These are phyloP conservation scores for Sicyos baderoa DNA, from an alignment of 306 rosid species.

Conservation along the genomic window DNA sequence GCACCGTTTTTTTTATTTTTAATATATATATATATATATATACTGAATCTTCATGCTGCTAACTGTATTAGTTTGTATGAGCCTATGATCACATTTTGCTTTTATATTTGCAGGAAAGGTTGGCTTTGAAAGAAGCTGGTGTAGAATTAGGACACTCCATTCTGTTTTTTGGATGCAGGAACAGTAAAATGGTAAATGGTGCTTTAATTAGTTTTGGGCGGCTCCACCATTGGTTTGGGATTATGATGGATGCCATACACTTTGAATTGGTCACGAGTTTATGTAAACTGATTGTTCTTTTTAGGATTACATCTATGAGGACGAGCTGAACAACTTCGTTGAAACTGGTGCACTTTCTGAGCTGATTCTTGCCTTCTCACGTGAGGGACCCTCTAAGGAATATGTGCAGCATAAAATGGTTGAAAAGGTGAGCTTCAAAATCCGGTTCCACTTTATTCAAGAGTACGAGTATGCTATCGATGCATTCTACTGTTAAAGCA, in stretches of 20 bases:
- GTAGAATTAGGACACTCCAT: slow-evolving; percentile 71
- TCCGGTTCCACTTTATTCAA: neutral
- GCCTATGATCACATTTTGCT: neutral
- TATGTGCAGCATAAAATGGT: slow-evolving; percentile 94
- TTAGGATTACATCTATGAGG: slow-evolving; percentile 88
- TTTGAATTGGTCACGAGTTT: neutral
- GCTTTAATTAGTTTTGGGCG: neutral
- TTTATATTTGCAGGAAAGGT: slow-evolving; percentile 61
- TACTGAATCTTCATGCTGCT: slow-evolving; percentile 8
- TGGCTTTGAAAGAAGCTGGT: slow-evolving; percentile 63
- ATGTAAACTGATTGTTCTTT: slow-evolving; percentile 20
- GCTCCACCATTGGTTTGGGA: neutral
- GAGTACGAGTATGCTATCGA: neutral
- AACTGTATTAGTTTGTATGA: neutral
- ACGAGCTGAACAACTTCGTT: slow-evolving; percentile 70
- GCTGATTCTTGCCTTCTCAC: slow-evolving; percentile 83
- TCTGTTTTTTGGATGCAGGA: slow-evolving; percentile 91
- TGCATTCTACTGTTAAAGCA: neutral
- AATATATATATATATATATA: neutral
- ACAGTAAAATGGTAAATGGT: slow-evolving; percentile 64
- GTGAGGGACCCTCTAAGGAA: slow-evolving; percentile 81
- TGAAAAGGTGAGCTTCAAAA: slow-evolving; percentile 50
- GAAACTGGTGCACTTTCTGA: slow-evolving; percentile 71
- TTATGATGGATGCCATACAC: slow-evolving; percentile 1
- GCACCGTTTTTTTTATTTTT: neutral